These are phyloP conservation scores for Wickerhamomyces alni DNA, from an alignment of 805 yeast species.

Conservation along the genomic window DNA sequence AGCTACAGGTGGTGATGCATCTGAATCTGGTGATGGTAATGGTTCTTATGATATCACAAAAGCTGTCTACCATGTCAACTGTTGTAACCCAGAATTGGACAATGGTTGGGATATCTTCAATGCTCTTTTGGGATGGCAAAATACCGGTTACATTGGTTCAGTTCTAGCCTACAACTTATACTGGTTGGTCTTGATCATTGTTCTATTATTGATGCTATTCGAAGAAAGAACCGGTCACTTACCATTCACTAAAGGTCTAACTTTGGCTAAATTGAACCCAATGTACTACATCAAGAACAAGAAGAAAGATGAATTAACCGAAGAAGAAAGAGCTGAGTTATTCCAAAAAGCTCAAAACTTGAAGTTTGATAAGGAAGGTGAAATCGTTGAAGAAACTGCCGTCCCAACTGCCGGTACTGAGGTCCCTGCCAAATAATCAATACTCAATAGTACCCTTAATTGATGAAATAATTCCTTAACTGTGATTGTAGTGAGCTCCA, in stretches of 20 bases:
- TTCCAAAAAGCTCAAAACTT: slow-evolving; percentile 37
- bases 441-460: too few relatives aligned
- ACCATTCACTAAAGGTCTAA: slow-evolving; percentile 53
- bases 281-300: slow-evolving; percentile 65
- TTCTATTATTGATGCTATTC: slow-evolving; percentile 57
- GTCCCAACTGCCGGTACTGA: not conserved
- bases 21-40: slow-evolving; percentile 90
- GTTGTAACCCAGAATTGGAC: slow-evolving; percentile 90
- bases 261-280: slow-evolving; percentile 57
- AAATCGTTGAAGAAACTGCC: slow-evolving; percentile 4
- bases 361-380: slow-evolving; percentile 33
- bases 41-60: slow-evolving; percentile 83
- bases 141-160: slow-evolving; percentile 91
- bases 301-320: slow-evolving; percentile 52
- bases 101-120: slow-evolving; percentile 98
- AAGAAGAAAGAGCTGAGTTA: slow-evolving; percentile 46
- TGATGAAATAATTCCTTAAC: too few relatives aligned
- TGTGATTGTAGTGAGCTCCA: too few relatives aligned
- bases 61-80: slow-evolving; percentile 93
- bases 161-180: slow-evolving; percentile 83
- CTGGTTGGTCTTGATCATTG: slow-evolving; percentile 66
- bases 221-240: slow-evolving; percentile 83
- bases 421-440: too few relatives aligned
- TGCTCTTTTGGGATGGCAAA: slow-evolving; percentile 94
- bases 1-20: slow-evolving; percentile 88